A percentile compares a stretch with the other conserved stretches of the same genome.
These are phyloP conservation scores for Prunus armeniaca DNA, from an alignment of 306 rosid species.

Conservation along the genomic window DNA sequence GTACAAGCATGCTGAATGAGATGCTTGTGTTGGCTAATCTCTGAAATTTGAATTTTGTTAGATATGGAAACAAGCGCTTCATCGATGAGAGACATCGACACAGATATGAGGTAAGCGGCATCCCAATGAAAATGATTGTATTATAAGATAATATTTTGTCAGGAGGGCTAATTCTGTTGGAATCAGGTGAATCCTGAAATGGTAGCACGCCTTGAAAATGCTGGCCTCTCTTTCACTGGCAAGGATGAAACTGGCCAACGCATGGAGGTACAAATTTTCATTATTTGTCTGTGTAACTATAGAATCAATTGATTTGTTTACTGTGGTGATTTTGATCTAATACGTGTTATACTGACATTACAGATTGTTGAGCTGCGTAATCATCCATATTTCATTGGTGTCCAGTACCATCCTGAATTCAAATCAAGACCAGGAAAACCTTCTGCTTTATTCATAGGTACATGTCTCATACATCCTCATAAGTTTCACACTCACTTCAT, in stretches of 20 bases:
- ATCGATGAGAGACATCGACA: constrained; percentile 53
- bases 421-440: constrained; percentile 91
- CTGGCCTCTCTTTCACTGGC: constrained; percentile 43
- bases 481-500: background rate
- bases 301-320: background rate
- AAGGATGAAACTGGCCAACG: constrained; percentile 45
- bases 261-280: constrained; percentile 43
- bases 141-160: background rate
- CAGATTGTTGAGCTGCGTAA: constrained; percentile 81
- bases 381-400: constrained; percentile 90
- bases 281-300: background rate
- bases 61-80: constrained; percentile 41
- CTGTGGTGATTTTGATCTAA: constrained; percentile 2
- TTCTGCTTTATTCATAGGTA: constrained; percentile 83
- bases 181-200: constrained; percentile 49
- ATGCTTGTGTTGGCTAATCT: constrained; percentile 12
- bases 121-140: background rate
- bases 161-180: background rate
- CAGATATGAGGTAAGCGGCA: constrained; percentile 45
- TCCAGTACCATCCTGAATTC: constrained; percentile 91
- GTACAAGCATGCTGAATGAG: background rate
- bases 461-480: background rate
- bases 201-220: constrained; percentile 43
- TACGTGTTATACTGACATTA: constrained; percentile 11
- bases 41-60: constrained; percentile 15